phyloP scores from a whole-genome alignment of 2,329 filamentous ascomycete species.

The Pyrenophora seminiperda region DNA sequence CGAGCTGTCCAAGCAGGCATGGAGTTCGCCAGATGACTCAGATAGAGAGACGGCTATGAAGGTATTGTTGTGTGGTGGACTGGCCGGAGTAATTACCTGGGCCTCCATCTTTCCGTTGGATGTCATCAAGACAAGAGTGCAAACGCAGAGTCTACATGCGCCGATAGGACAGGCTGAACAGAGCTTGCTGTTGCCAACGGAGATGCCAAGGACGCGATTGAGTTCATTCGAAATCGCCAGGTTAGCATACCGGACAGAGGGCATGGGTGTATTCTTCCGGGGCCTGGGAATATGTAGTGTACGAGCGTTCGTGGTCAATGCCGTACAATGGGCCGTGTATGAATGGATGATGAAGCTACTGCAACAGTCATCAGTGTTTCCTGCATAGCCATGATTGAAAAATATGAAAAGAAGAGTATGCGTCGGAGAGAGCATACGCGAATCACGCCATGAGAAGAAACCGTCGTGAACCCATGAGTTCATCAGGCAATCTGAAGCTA shows the following conservation, averaged over 20 bases:
- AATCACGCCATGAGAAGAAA: neutral
- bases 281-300: constrained; percentile 81
- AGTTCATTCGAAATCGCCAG: constrained; percentile 68
- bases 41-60: constrained; percentile 62
- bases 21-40: constrained; percentile 54
- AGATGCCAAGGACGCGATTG: constrained; percentile 43
- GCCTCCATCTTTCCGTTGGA: constrained; percentile 88
- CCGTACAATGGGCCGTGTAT: constrained; percentile 89
- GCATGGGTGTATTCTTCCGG: constrained; percentile 77
- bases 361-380: constrained; percentile 15
- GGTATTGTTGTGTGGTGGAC: constrained; percentile 79
- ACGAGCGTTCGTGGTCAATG: constrained; percentile 90
- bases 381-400: too few species aligned
- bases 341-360: constrained; percentile 76
- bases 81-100: constrained; percentile 90
- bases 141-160: constrained; percentile 63
- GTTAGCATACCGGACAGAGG: constrained; percentile 72
- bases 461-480: neutral
- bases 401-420: neutral
- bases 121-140: constrained; percentile 90
- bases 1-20: constrained; percentile 70
- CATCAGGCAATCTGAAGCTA: constrained; percentile 13
- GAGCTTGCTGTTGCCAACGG: constrained; percentile 25
- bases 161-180: constrained; percentile 21
- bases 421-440: neutral